Percentiles rank a stretch among this genome's conserved stretches.
phyloP scores from a whole-genome alignment of 2,329 filamentous ascomycete species.

The Rhinocladiella mackenziei region DNA sequence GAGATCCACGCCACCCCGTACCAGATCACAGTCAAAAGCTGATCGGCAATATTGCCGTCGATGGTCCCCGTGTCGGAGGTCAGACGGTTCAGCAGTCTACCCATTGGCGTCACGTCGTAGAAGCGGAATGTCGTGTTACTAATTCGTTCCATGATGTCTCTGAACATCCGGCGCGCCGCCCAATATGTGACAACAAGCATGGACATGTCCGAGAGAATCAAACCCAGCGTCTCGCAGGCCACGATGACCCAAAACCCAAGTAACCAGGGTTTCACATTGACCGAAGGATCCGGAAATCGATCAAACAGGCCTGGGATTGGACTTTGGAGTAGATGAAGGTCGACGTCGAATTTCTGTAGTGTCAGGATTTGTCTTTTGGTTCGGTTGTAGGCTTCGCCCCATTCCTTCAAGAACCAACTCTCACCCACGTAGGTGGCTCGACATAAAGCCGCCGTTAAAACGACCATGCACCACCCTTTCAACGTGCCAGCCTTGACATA shows the following conservation, averaged over 20 bases:
- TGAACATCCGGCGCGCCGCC: constrained; percentile 72
- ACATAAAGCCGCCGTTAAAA: constrained; percentile 57
- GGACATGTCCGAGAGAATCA: constrained; percentile 60
- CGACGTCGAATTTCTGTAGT: constrained; percentile 24
- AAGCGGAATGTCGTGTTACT: constrained; percentile 81
- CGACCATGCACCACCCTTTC: constrained; percentile 65
- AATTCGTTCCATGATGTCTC: constrained; percentile 66
- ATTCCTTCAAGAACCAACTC: constrained; percentile 79
- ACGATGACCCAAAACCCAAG: constrained; percentile 66
- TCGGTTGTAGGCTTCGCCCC: constrained; percentile 70
- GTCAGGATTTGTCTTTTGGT: constrained; percentile 31
- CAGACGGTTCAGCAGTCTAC: constrained; percentile 84
- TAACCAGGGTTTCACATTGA: constrained; percentile 71
- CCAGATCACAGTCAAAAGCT: constrained; percentile 68
- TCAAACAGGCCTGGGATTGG: constrained; percentile 40
- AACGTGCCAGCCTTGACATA: constrained; percentile 79
- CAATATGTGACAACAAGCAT: constrained; percentile 75
- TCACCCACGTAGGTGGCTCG: constrained; percentile 63
- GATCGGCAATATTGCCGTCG: constrained; percentile 75
- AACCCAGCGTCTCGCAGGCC: constrained; percentile 55
- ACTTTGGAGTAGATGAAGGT: constrained; percentile 25
- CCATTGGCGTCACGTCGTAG: constrained; percentile 85
- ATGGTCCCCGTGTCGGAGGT: constrained; percentile 87
- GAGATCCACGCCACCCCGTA: constrained; percentile 67
- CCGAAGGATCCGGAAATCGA: constrained; percentile 61